phyloP scores from a whole-genome alignment of 2,329 filamentous ascomycete genomes.

The Xenoacremonium recifei region DNA sequence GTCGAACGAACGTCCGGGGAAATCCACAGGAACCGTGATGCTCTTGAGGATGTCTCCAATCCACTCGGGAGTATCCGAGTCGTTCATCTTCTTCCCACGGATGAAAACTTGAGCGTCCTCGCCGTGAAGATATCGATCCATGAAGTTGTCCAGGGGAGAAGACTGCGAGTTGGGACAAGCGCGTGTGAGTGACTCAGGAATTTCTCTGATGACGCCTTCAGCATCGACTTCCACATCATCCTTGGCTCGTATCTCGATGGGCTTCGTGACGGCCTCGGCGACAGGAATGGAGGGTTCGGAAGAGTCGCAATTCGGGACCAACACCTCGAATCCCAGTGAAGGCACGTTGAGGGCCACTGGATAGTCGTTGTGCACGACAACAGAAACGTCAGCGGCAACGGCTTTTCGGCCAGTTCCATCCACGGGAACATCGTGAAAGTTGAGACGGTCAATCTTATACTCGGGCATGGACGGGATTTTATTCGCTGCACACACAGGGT shows the following conservation, averaged over 20 bases:
- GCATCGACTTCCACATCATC: conserved; percentile 67
- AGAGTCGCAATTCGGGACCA: conserved; percentile 77
- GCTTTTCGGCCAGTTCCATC: conserved; percentile 53
- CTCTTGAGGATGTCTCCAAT: conserved; percentile 76
- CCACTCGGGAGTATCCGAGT: conserved; percentile 74
- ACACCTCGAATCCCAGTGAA: conserved; percentile 76
- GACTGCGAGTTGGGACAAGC: conserved; percentile 73
- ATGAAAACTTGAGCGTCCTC: conserved; percentile 78
- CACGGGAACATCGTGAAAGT: conserved; percentile 69
- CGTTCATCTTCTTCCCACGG: conserved; percentile 69
- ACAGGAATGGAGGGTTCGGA: conserved; percentile 74
- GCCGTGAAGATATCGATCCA: conserved; percentile 80
- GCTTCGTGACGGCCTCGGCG: conserved; percentile 69
- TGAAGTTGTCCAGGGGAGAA: conserved; percentile 80
- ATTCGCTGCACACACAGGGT: conserved; percentile 50
- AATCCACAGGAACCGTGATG: conserved; percentile 79
- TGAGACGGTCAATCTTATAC: conserved; percentile 79
- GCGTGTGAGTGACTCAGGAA: conserved; percentile 71
- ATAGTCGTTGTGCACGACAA: conserved; percentile 73
- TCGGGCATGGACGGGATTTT: conserved; percentile 75
- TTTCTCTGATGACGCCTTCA: conserved; percentile 66
- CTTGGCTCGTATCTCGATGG: conserved; percentile 66
- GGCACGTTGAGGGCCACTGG: conserved; percentile 77
- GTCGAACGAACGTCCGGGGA: conserved; percentile 79
- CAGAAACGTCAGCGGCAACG: conserved; percentile 76